Percentiles rank a stretch among this genome's conserved stretches.
These are phyloP conservation scores for Microbotryum saponariae DNA, from an alignment of 1,284 basidiomycete species.

Conservation along the genomic window DNA sequence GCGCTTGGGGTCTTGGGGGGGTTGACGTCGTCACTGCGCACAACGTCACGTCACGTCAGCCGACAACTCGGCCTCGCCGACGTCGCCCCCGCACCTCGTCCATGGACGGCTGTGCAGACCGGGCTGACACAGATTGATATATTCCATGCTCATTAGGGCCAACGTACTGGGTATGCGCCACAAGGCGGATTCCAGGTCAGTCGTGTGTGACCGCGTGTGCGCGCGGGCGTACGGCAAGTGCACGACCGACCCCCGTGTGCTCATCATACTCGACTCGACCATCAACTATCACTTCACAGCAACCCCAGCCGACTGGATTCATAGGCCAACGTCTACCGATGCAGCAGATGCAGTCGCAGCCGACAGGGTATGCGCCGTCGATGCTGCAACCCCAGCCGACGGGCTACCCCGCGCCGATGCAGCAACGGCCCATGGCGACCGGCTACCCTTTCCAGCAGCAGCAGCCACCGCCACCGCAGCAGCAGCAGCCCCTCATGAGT, in stretches of 20 bases:
- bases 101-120: not conserved
- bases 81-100: not conserved
- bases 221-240: too few species aligned
- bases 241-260: too few species aligned
- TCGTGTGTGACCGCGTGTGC: too few species aligned
- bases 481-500: slow-evolving; percentile 52
- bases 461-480: slow-evolving; percentile 45
- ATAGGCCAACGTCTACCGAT: slow-evolving; percentile 19
- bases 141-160: not conserved
- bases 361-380: slow-evolving; percentile 46
- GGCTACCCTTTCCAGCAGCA: slow-evolving; percentile 48
- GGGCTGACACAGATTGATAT: too few species aligned
- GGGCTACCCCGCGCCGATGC: slow-evolving; percentile 28
- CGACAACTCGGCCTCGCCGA: slow-evolving; percentile 9
- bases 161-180: slow-evolving; percentile 20
- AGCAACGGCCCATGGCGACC: slow-evolving; percentile 26
- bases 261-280: not conserved
- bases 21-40: not conserved
- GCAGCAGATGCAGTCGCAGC: slow-evolving; percentile 27
- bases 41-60: too few species aligned
- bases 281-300: not conserved
- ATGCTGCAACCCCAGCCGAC: slow-evolving; percentile 39
- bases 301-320: slow-evolving; percentile 14
- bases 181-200: slow-evolving; percentile 17
- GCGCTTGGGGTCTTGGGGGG: too few species aligned